phyloP scores from a whole-genome alignment of 176 grass and related monocot genomes.

The Raddia guianensis region DNA sequence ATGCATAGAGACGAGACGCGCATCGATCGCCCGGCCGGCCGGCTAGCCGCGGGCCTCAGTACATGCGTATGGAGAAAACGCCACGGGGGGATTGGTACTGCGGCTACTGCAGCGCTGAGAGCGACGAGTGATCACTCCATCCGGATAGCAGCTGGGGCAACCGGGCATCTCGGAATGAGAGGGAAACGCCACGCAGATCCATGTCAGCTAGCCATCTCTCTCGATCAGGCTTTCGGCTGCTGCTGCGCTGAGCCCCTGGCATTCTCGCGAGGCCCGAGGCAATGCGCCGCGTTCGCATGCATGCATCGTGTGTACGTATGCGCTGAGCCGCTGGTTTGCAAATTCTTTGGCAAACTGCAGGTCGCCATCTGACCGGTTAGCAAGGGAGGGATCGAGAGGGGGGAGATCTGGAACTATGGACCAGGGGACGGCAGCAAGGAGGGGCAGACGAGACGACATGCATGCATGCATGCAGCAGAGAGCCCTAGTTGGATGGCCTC shows the following conservation, averaged over 20 bases:
- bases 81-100: background rate
- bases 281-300: too few relatives aligned
- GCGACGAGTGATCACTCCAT: constrained; percentile 44
- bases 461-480: background rate
- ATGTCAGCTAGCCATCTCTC: background rate
- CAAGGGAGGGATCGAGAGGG: background rate
- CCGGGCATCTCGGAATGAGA: constrained; percentile 43
- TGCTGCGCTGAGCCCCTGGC: background rate
- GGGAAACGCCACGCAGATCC: constrained; percentile 40
- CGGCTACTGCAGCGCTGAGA: constrained; percentile 1
- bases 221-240: constrained; percentile 37
- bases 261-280: constrained; percentile 27
- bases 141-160: background rate
- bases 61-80: background rate
- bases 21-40: background rate
- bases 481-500: constrained; percentile 22
- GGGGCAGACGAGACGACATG: too few relatives aligned
- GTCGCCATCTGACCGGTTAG: background rate
- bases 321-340: background rate
- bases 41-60: background rate
- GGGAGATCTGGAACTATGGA: background rate
- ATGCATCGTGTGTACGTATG: background rate
- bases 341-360: constrained; percentile 31
- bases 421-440: background rate
- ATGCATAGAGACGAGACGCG: background rate